Evolutionary conservation across 2,329 filamentous ascomycete genomes (phyloP), one percentile per base, ranked within the genome.

Genomic region (Pyrenochaeta sp.): DNA sequence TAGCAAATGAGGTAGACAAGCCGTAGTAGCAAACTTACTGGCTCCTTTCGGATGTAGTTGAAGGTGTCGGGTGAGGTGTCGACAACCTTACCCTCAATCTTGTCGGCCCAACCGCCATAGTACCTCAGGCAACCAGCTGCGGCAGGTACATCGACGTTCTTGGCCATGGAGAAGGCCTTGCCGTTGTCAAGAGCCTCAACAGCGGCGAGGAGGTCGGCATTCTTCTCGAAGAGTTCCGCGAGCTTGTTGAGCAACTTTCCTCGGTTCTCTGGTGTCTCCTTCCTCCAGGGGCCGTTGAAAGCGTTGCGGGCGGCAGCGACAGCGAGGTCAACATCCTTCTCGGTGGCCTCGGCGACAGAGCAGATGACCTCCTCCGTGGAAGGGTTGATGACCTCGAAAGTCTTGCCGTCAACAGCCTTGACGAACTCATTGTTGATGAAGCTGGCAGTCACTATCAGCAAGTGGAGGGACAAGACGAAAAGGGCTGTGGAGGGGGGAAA

Each of bases 351-450:
- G 74, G 86, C 81, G 67, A 97, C 90, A 49, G 87, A 88, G 82
- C 83, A 85, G 81, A 96, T 96, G 72, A 91, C 86, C 78, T 92
- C 87, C 78, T 97, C 93, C 63, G 86, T 91, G 61, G 89, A 73
- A 55, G 92, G 92, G 85, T 96, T 96, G 83, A 95, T 89, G 77
- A 92, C 90, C 80, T 97, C 92, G 73, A 97, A 95, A 65, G 89
- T 92, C 85, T 91, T 89, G 81, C 92, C 92, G 68, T 96, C 91
- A 60, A 90, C 87, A 75, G 87, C 84, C 77, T 90, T 87, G 62
- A 96, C 86, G 81, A 89, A 97, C 79, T 97, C 90, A 78, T 94
- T 93, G 85, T 95, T 93, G 85, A 96, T 95, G 85, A 91, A 95
- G 57, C 89, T 91, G 69, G 17, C 6, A 7, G 7, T 7, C 31